A percentile compares a stretch with the other conserved stretches of the same genome.
phyloP scores from a whole-genome alignment of 805 yeast species.

The Metschnikowia cerradonensis region DNA sequence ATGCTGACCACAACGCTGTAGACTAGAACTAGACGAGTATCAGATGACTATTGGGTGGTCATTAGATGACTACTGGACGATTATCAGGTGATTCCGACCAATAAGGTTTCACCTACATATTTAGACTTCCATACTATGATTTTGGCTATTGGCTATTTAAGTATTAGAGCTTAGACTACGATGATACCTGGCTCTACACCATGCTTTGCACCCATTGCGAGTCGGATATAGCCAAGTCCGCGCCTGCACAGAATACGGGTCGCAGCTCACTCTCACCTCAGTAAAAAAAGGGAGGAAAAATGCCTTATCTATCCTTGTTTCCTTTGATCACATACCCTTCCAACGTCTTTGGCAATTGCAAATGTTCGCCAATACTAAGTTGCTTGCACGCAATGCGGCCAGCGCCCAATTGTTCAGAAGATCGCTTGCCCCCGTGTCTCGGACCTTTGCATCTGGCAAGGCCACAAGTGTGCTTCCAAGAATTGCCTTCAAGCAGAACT shows the following conservation, averaged over 20 bases:
- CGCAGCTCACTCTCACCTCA: slow-evolving; percentile 1
- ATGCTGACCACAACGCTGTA: no score
- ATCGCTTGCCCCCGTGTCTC: background rate
- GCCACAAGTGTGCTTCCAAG: slow-evolving; percentile 2
- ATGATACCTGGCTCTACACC: no score
- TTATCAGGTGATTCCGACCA: no score
- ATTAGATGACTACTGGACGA: no score
- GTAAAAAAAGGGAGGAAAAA: slow-evolving; percentile 7
- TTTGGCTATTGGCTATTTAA: no score
- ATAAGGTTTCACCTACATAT: background rate
- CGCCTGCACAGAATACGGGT: background rate
- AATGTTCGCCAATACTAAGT: slow-evolving; percentile 9
- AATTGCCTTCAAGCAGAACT: slow-evolving; percentile 5
- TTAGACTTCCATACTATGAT: no score
- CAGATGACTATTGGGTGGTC: no score
- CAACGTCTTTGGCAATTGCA: slow-evolving; percentile 2
- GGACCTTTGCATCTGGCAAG: slow-evolving; percentile 1
- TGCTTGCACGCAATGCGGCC: slow-evolving; percentile 1
- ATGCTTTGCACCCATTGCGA: slow-evolving; percentile 2
- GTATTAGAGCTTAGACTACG: no score
- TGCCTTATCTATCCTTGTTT: slow-evolving; percentile 1
- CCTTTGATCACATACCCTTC: background rate
- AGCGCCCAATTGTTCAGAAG: background rate
- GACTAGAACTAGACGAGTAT: no score
- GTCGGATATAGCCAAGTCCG: background rate